Percentiles rank a stretch among this genome's conserved stretches.
phyloP scores from a whole-genome alignment of 129 eudicot species.

The Centella asiatica region DNA sequence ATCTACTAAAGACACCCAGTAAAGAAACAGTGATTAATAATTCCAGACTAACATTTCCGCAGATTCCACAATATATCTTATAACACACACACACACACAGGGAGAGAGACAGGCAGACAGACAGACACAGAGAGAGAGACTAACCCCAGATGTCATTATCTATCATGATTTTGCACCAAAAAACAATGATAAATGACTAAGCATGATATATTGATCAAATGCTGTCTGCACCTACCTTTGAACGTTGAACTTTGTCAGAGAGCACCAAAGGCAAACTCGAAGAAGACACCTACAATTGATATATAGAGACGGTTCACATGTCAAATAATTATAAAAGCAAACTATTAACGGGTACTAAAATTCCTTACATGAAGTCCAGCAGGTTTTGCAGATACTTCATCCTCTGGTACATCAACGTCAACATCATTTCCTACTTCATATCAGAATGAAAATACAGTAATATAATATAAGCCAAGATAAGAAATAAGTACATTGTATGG shows the following conservation, averaged over 20 bases:
- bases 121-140: neutral
- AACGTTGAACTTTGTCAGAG: slow-evolving; percentile 76
- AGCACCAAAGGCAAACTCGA: slow-evolving; percentile 77
- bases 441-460: slow-evolving; percentile 11
- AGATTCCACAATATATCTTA: neutral
- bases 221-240: slow-evolving; percentile 44
- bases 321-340: slow-evolving; percentile 3
- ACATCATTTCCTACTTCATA: slow-evolving; percentile 41
- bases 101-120: neutral
- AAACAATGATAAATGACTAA: neutral
- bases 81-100: neutral
- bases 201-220: neutral
- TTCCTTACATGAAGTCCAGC: slow-evolving; percentile 60
- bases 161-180: neutral
- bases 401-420: slow-evolving; percentile 38
- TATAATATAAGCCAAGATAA: no score
- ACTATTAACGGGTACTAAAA: neutral
- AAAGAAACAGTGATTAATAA: neutral
- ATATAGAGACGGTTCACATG: slow-evolving; percentile 13
- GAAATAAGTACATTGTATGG: neutral
- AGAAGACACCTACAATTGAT: slow-evolving; percentile 56
- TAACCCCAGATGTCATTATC: neutral
- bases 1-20: neutral
- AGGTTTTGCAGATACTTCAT: slow-evolving; percentile 40
- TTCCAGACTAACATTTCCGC: neutral